phyloP scores from a whole-genome alignment of 495 filamentous ascomycete genomes.

The Penicillium subrubescens region DNA sequence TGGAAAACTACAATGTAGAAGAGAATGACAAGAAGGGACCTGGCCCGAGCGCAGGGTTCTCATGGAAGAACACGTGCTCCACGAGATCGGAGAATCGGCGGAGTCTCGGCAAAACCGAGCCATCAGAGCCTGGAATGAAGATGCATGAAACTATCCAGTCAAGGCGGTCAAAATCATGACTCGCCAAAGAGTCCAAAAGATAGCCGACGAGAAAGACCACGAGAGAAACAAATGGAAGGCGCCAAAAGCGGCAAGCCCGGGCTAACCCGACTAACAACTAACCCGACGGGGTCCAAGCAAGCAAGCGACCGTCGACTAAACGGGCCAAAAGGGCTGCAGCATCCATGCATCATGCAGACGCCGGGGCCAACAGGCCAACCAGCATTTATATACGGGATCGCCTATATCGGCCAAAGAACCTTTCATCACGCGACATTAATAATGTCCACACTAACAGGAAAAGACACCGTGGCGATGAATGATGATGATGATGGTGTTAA shows the following conservation, averaged over 20 bases:
- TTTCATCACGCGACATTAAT: neutral
- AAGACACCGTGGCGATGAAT: too few relatives aligned
- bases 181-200: neutral
- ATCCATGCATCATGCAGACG: neutral
- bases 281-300: neutral
- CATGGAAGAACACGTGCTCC: neutral
- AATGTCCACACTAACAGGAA: neutral
- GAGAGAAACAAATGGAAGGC: neutral
- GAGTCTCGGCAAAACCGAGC: neutral
- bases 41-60: neutral
- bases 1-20: too few relatives aligned
- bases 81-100: neutral
- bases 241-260: slow-evolving; percentile 4
- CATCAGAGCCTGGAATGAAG: too few relatives aligned
- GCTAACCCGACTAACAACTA: neutral
- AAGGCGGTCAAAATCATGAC: neutral
- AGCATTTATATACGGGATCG: neutral
- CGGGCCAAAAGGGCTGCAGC: neutral
- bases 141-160: neutral
- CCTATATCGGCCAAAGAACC: slow-evolving; percentile 1
- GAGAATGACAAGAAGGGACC: neutral
- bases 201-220: neutral
- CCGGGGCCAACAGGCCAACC: neutral
- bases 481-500: neutral
- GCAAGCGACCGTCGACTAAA: neutral